phyloP scores from a whole-genome alignment of 352 stramenopile species.

The Aphanomyces stellatus region DNA sequence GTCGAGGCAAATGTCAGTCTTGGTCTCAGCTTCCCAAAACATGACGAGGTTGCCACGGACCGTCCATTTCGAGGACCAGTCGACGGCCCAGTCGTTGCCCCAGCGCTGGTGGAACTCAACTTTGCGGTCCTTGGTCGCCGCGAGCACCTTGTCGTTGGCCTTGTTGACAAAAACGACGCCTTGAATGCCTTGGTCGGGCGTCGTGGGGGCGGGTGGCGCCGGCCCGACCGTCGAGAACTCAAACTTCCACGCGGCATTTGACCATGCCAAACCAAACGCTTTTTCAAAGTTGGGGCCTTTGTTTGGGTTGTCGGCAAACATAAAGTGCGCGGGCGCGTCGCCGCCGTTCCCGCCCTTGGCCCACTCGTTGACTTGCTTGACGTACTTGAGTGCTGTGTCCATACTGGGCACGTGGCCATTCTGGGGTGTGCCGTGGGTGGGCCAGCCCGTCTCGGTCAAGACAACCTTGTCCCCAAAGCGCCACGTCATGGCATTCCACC shows the following conservation, averaged over 20 bases:
- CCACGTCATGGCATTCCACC: slow-evolving; percentile 35
- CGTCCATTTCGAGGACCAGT: background rate
- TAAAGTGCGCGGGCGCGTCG: slow-evolving; percentile 11
- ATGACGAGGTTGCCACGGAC: background rate
- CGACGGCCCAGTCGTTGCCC: background rate
- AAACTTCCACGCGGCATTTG: slow-evolving; percentile 10
- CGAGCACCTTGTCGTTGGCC: background rate
- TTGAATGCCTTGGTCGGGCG: background rate
- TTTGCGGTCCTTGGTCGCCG: background rate
- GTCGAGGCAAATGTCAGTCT: slow-evolving; percentile 32
- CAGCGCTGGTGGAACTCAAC: background rate
- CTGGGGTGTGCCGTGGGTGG: slow-evolving; percentile 41
- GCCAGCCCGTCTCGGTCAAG: slow-evolving; percentile 53
- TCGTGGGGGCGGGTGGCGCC: background rate
- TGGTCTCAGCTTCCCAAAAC: background rate
- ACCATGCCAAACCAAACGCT: background rate
- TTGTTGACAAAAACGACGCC: background rate
- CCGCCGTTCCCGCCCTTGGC: background rate
- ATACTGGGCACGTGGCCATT: slow-evolving; percentile 17
- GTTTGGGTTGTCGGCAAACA: slow-evolving; percentile 9
- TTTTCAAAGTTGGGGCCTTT: slow-evolving; percentile 18
- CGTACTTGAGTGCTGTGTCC: background rate
- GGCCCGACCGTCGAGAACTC: slow-evolving; percentile 8
- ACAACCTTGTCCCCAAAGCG: slow-evolving; percentile 9
- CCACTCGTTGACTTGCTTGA: slow-evolving; percentile 12